Base-by-base conservation (phyloP, 2,329 filamentous ascomycete species). In the Colletotrichum truncatum region DNA sequence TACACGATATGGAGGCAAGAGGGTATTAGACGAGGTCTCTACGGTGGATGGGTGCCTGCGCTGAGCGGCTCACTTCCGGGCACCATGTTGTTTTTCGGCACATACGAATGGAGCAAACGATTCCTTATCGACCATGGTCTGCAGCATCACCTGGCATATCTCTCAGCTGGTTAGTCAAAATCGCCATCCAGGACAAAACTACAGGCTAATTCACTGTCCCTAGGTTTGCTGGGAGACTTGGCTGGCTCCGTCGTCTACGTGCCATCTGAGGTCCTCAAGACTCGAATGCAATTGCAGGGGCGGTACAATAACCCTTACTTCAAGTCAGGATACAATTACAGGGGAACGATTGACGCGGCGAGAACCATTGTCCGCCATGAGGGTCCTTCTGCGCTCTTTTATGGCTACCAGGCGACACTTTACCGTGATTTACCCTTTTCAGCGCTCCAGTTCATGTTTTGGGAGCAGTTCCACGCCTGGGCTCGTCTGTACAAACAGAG, bases 181-280 rank as follows among this genome's bases (percentile, higher is more conserved):
- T 12, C 11, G 8, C 38, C 21, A 38, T 11, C 3, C 0, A n/a
- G n/a, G 21, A n/a, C 8, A 30, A 16, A 46, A 62, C 18, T 21
- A 21, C 4, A 45, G 4, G 21, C 41, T 66, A 32, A 66, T 18
- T 56, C 21, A 63, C 4, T 5, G 21, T 6, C 9, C 5, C 14
- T 38, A 94, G 93, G 95, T n/a, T 94, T 98, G 72, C 76, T 98
- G 65, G 96, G 95, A 67, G 96, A 99, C 75, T 85, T 98, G 21
- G 95, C 93, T 45, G 95, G 96, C 1, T 97, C 94, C 0, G 85
- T 97, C 66, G 87, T 98, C 65, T 99, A 99, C 75, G 97, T 99
- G 4, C 97, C 96, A 4, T 97, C 95, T 11, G 97, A 99, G 79
- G 96, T 99, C 5, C 86, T 99, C 70, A 99, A 99, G 79, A 99